Evolutionary conservation across 2,329 filamentous ascomycete genomes (phyloP), one percentile per base, ranked within the genome.

Genomic region (Penicillium nordicum): DNA sequence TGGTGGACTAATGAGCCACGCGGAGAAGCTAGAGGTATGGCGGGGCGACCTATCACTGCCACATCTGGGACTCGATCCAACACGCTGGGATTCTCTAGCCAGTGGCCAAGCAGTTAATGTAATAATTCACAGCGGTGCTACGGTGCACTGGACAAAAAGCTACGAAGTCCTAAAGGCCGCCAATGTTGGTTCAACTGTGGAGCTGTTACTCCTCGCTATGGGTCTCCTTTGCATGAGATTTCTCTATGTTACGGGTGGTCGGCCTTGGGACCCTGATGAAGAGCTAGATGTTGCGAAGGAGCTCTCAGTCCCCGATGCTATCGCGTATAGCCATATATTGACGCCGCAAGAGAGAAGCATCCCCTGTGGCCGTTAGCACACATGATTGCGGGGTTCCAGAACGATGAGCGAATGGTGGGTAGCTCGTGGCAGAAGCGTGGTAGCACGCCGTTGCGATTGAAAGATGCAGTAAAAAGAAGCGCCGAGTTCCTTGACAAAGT

Each of bases 1-100:
- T 67, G 65, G 64, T 67, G 64, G 63, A 34, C 41, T 0, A 42
- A 57, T 12, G 37, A 55, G 27, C n/a, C 60, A 57, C 30, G 14
- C 47, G 16, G 34, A 29, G 14, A 64, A 62, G 36, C 38, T 65
- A 5, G 64, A 66, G n/a, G 57, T 57, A 10, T 67, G 65, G 64
- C 27, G 46, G 9, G 64, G 64, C 2, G 60, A 67, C 49, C 54
- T 67, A 7, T 52, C 65, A 10, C 53, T 36, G 4, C 50, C 41
- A 14, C 6, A 30, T 21, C 8, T 52, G 18, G 41, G 50, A 8
- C n/a, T 52, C 18, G 25, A 40, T 27, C 25, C 23, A 4, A 32
- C 10, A 10, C 50, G 29, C 1, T 52, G 50, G 50, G 32, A 25
- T 21, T 45, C 25, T 8, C 21, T 52, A 5, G 10, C 42, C 25